Percentiles rank a stretch among this genome's conserved stretches.
phyloP scores from a whole-genome alignment of 768 basidiomycete species.

The Lactarius pseudohatsudake region DNA sequence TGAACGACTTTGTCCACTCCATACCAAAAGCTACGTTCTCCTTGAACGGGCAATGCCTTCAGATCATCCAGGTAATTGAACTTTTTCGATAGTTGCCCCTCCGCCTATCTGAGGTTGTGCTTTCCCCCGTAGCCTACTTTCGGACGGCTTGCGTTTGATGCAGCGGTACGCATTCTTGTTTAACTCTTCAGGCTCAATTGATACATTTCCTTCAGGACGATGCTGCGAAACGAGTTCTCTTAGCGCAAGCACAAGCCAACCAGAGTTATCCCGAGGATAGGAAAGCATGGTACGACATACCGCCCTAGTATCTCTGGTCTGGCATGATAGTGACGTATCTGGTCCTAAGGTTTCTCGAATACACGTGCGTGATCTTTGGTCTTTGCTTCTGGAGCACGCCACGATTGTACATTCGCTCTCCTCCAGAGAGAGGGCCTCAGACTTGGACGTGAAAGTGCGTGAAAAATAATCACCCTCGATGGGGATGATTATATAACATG shows the following conservation, averaged over 20 bases:
- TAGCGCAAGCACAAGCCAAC: constrained; percentile 13
- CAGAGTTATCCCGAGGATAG: constrained; percentile 10
- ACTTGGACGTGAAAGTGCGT: constrained; percentile 14
- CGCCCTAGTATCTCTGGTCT: neutral
- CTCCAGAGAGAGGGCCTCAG: constrained; percentile 8
- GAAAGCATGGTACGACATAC: constrained; percentile 10
- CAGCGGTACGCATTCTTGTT: constrained; percentile 4
- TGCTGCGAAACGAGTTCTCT: constrained; percentile 7
- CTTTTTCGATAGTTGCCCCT: neutral
- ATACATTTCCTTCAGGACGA: neutral
- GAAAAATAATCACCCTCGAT: neutral
- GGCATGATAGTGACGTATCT: neutral
- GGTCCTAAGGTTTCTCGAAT: constrained; percentile 5
- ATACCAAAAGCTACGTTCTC: constrained; percentile 13
- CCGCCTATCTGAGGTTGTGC: neutral
- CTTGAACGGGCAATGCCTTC: constrained; percentile 11
- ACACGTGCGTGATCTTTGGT: constrained; percentile 5
- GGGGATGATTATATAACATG: neutral
- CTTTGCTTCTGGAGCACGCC: neutral
- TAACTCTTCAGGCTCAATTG: neutral
- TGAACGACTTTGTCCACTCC: constrained; percentile 19
- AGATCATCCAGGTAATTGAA: constrained; percentile 13
- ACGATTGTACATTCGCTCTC: neutral
- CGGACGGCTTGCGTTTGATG: constrained; percentile 11
- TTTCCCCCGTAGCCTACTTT: constrained; percentile 7